phyloP scores from a whole-genome alignment of 2,329 filamentous ascomycete genomes.

The Atkinsonella texensis region DNA sequence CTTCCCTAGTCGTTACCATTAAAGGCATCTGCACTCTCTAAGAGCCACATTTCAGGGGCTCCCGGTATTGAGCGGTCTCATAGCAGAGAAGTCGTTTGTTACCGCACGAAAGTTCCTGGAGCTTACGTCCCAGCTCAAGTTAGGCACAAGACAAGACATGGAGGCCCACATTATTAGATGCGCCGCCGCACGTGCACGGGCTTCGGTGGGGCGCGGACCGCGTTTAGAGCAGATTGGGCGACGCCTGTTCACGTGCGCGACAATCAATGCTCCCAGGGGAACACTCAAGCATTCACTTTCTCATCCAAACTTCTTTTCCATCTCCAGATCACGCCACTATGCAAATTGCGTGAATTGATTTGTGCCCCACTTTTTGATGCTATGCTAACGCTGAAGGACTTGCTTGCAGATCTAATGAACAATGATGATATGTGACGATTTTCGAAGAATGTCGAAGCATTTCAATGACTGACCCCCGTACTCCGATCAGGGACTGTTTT shows the following conservation, averaged over 20 bases:
- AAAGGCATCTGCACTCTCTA: slow-evolving; percentile 46
- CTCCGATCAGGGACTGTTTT: not conserved
- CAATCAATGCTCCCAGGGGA: too few relatives aligned
- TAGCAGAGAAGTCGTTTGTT: not conserved
- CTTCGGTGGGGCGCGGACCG: slow-evolving; percentile 8
- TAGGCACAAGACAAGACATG: not conserved
- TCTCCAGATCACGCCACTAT: too few relatives aligned
- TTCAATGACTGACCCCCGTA: not conserved
- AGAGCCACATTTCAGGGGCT: slow-evolving; percentile 45
- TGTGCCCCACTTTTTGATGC: too few relatives aligned
- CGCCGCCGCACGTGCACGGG: not conserved
- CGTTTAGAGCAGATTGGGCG: not conserved
- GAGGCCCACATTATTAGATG: not conserved
- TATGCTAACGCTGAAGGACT: too few relatives aligned
- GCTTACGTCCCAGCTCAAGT: not conserved
- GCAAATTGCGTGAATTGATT: too few relatives aligned
- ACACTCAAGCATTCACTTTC: not conserved
- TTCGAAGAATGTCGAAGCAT: too few relatives aligned
- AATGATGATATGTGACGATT: too few relatives aligned
- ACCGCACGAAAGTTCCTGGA: not conserved
- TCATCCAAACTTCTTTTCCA: not conserved
- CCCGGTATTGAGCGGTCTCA: not conserved
- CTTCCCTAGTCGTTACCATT: slow-evolving; percentile 20
- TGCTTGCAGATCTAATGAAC: too few relatives aligned
- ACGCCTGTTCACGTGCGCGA: slow-evolving; percentile 16